phyloP scores from a whole-genome alignment of 306 rosid genomes.

The Vigna mungo region DNA sequence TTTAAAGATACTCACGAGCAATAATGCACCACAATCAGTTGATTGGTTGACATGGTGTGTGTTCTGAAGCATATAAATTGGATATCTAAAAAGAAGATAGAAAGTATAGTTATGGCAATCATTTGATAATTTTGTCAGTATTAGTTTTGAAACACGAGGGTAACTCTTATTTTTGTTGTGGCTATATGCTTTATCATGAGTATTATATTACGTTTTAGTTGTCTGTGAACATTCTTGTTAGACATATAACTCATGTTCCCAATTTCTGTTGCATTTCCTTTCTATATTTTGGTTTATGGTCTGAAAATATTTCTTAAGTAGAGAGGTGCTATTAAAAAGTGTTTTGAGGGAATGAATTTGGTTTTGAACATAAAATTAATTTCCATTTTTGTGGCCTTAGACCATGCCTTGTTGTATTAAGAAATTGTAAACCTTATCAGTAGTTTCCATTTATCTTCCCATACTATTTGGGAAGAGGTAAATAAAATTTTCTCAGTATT shows the following conservation, averaged over 20 bases:
- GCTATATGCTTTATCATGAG: not conserved
- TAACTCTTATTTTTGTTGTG: slow-evolving; percentile 1
- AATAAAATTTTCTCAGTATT: slow-evolving; percentile 33
- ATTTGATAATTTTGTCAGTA: not conserved
- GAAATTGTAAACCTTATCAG: not conserved
- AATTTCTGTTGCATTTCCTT: slow-evolving; percentile 25
- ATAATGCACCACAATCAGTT: no score
- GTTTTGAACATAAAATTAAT: slow-evolving; percentile 19
- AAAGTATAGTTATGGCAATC: not conserved
- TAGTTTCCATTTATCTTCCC: not conserved
- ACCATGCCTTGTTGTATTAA: not conserved
- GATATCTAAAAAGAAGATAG: not conserved
- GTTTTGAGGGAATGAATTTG: slow-evolving; percentile 23
- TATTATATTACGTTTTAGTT: slow-evolving; percentile 5
- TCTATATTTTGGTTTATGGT: not conserved
- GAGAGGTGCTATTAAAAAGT: not conserved
- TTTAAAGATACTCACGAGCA: not conserved
- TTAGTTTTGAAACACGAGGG: not conserved
- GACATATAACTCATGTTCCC: not conserved
- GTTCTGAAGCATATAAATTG: no score
- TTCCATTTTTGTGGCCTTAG: slow-evolving; percentile 4
- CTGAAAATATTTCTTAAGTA: not conserved
- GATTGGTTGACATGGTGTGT: no score
- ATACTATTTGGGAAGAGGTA: not conserved
- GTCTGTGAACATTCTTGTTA: slow-evolving; percentile 2